A percentile compares a stretch with the other conserved stretches of the same genome.
phyloP scores from a whole-genome alignment of 2,329 filamentous ascomycete genomes.

The Trichoderma sp. region DNA sequence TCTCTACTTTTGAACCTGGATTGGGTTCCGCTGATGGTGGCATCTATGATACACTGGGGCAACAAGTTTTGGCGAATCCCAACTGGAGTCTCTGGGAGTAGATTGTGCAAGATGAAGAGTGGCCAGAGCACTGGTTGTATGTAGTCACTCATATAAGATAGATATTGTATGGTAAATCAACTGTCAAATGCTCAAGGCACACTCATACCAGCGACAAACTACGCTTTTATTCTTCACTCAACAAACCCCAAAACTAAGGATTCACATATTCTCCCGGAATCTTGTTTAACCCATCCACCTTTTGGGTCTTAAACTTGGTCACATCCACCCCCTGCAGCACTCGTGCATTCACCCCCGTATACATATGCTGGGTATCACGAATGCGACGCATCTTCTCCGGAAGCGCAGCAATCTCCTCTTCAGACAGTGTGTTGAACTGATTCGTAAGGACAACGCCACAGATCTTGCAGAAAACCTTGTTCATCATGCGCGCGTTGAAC shows the following conservation, averaged over 20 bases:
- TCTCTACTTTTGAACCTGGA: not conserved
- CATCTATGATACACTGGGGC: not conserved
- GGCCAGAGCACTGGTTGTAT: not conserved
- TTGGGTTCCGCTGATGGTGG: not conserved
- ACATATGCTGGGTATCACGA: conserved; percentile 26
- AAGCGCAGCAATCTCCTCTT: conserved; percentile 37
- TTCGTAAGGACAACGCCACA: conserved; percentile 47
- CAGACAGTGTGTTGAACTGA: conserved; percentile 27
- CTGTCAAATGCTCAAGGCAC: not conserved
- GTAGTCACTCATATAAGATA: not conserved
- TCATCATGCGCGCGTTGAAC: conserved; percentile 32
- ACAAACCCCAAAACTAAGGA: conserved; percentile 31
- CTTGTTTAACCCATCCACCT: conserved; percentile 28
- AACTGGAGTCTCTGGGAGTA: conserved; percentile 16
- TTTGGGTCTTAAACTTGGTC: conserved; percentile 22
- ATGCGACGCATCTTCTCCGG: conserved; percentile 26
- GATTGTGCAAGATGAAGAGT: not conserved
- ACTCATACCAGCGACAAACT: not conserved
- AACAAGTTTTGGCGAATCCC: not conserved
- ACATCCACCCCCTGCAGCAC: conserved; percentile 39
- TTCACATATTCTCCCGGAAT: conserved; percentile 39
- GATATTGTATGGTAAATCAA: not conserved
- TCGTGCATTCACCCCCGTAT: conserved; percentile 37
- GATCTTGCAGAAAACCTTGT: conserved; percentile 47
- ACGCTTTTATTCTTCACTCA: not conserved